Evolutionary conservation across 345 rosid genomes (phyloP).

Genomic region (Lagerstroemia speciosa): DNA sequence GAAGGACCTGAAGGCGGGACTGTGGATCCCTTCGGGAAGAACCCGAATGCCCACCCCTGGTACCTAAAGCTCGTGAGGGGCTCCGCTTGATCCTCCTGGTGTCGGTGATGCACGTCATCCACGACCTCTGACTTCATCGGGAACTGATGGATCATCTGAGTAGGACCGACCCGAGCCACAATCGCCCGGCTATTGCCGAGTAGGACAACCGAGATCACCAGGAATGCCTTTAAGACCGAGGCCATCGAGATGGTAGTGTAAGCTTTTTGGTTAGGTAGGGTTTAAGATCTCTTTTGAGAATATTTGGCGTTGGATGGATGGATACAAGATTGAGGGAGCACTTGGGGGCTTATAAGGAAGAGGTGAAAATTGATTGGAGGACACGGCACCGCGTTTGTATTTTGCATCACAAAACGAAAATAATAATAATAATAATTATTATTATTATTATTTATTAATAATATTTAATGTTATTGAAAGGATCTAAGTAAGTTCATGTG

Average conservation of each 20-base stretch:
- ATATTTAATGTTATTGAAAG: neutral
- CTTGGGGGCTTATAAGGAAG: neutral
- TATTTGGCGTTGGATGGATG: neutral
- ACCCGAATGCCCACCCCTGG: conserved; percentile 1
- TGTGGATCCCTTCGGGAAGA: conserved; percentile 6
- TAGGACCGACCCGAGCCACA: neutral
- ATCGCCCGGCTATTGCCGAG: neutral
- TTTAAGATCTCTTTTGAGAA: neutral
- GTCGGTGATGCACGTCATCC: neutral
- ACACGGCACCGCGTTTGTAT: conserved; percentile 4
- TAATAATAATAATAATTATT: neutral
- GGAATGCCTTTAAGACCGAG: neutral
- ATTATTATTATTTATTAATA: neutral
- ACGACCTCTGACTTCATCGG: neutral
- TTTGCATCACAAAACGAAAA: neutral
- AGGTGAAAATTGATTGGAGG: neutral
- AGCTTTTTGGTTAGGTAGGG: neutral
- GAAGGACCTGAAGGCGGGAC: conserved; percentile 9
- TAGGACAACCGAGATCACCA: neutral
- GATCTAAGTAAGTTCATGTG: too few relatives aligned
- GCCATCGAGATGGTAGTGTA: neutral
- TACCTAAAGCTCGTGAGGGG: conserved; percentile 7
- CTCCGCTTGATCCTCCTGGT: neutral
- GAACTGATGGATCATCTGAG: neutral
- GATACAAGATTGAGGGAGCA: too few relatives aligned